These are phyloP conservation scores for Alternaria dauci DNA, from an alignment of 2,329 filamentous ascomycete genomes.

Conservation along the genomic window DNA sequence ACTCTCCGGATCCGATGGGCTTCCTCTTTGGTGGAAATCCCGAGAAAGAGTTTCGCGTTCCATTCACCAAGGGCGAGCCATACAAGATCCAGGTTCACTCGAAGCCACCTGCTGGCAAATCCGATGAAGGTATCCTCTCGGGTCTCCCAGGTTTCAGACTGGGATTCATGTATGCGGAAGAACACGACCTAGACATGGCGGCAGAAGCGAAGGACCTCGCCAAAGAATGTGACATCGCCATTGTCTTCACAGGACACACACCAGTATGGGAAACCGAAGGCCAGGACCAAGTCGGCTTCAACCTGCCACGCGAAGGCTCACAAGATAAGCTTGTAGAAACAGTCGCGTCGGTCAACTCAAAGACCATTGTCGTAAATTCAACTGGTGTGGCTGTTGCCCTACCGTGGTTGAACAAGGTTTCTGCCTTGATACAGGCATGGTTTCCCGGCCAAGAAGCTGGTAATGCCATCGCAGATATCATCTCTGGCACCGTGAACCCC, in stretches of 20 bases:
- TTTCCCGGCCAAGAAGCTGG: constrained; percentile 55
- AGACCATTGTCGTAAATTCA: constrained; percentile 77
- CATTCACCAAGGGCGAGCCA: constrained; percentile 66
- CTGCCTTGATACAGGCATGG: constrained; percentile 53
- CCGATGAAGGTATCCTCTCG: constrained; percentile 32
- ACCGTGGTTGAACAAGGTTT: constrained; percentile 67
- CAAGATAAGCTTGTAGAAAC: constrained; percentile 72
- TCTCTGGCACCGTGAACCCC: constrained; percentile 52
- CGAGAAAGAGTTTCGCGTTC: constrained; percentile 68
- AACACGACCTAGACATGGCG: constrained; percentile 42
- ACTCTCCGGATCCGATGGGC: constrained; percentile 66
- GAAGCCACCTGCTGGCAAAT: constrained; percentile 62
- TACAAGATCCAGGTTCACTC: constrained; percentile 69
- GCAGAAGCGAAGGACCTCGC: constrained; percentile 38
- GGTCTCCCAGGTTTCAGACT: constrained; percentile 46
- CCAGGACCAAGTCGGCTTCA: constrained; percentile 65
- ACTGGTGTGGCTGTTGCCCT: constrained; percentile 77
- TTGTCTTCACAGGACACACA: constrained; percentile 48
- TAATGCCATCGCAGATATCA: constrained; percentile 53
- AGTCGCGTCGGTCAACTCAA: constrained; percentile 71
- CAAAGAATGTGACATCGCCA: constrained; percentile 38
- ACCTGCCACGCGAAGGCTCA: constrained; percentile 62
- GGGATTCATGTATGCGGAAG: constrained; percentile 44
- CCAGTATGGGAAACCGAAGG: constrained; percentile 62
- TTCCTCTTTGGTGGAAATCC: constrained; percentile 72